Conservation (phyloP, 495 filamentous ascomycete species). For the Bryoglossum gracile region DNA sequence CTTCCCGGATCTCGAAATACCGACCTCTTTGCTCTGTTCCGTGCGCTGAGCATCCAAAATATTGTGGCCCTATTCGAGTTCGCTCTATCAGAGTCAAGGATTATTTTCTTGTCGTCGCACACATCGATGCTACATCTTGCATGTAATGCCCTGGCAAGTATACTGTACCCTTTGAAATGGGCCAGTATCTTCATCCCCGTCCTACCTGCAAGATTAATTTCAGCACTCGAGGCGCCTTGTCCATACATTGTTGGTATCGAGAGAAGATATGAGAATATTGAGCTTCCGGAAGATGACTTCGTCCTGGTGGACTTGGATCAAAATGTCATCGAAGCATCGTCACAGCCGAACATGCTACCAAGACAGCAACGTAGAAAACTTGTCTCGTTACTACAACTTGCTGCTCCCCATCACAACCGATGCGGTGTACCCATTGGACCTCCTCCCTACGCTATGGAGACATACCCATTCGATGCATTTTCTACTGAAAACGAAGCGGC, state of each 20-base stretch:
- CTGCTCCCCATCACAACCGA: slow-evolving; percentile 82
- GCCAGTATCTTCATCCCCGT: slow-evolving; percentile 89
- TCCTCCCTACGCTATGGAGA: slow-evolving; percentile 88
- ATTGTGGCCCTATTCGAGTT: slow-evolving; percentile 91
- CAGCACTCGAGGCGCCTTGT: slow-evolving; percentile 88
- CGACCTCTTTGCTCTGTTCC: slow-evolving; percentile 89
- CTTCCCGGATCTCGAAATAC: slow-evolving; percentile 85
- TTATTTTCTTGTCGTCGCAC: slow-evolving; percentile 92
- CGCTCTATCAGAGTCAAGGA: slow-evolving; percentile 85
- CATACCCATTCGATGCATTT: slow-evolving; percentile 83
- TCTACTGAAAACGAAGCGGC: slow-evolving; percentile 77
- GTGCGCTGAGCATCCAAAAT: slow-evolving; percentile 80
- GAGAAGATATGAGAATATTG: slow-evolving; percentile 82
- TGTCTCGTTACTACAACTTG: slow-evolving; percentile 75
- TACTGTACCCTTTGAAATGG: slow-evolving; percentile 90
- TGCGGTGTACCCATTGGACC: slow-evolving; percentile 82
- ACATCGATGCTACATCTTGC: slow-evolving; percentile 94
- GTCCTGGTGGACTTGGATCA: slow-evolving; percentile 90
- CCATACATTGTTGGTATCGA: slow-evolving; percentile 97
- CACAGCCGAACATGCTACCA: slow-evolving; percentile 65
- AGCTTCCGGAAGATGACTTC: slow-evolving; percentile 93
- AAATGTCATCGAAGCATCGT: slow-evolving; percentile 76
- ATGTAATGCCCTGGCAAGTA: slow-evolving; percentile 69
- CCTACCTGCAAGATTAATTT: slow-evolving; percentile 77
- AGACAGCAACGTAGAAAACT: slow-evolving; percentile 88